Base-by-base conservation (phyloP, 2,329 filamentous ascomycete genomes). In the Aureobasidium melanogenum region DNA sequence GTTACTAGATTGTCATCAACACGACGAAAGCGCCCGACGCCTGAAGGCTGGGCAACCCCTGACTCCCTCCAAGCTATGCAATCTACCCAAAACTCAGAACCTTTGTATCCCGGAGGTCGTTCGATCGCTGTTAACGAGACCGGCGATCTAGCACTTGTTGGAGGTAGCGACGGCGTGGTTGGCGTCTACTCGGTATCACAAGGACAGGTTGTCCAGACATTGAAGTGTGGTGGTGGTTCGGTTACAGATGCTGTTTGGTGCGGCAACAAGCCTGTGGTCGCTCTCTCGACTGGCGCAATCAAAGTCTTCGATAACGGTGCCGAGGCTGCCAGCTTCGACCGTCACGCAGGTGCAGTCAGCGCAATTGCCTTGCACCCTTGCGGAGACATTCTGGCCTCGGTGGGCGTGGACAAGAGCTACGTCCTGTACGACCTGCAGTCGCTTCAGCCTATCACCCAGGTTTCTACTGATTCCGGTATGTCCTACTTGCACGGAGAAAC, bases 361-460 rank as follows among this genome's bases (percentile, higher is more conserved):
- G 87, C 84, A 5, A 75, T 99, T 62, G 85, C 90, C 38, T 71
- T 92, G 8, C 94, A 99, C 72, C 91, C 94, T 1, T 88, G 88
- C 66, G 89, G 88, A 41, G 84, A 88, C 58, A 84, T 99, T 61
- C 73, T 97, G 50, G 93, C 89, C 2, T 96, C 93, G 0, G 88
- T 94, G 36, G 92, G 93, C 52, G 83, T 85, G 1, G 94, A 99
- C 73, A 97, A 96, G 83, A 93, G 88, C 73, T 91, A 96, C 70
- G 84, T 92, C 1, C 84, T 97, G 64, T 97, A 97, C 74, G 91
- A 97, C 66, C 74, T 97, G 41, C 74, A 80, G 22, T 80, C 79
- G 4, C 80, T 85, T 70, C 83, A 85, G 69, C 83, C 86, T 28
- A 84, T 92, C 50, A 88, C 87, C 60, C 90, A 93, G 67, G 84